These are phyloP conservation scores for Cyberlindnera lachancei DNA, from an alignment of 805 yeast species.

Conservation along the genomic window DNA sequence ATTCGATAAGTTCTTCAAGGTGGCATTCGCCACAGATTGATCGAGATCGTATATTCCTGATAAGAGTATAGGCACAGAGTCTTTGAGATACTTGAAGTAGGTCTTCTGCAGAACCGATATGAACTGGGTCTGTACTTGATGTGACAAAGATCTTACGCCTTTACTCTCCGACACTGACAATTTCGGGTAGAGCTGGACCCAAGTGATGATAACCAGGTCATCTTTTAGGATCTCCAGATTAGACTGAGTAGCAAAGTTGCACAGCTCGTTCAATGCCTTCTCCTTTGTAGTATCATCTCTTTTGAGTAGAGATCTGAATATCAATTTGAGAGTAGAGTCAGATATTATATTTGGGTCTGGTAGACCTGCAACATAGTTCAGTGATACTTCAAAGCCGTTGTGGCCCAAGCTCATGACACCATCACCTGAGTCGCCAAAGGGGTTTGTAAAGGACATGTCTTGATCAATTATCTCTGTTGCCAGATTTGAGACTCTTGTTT, in stretches of 20 bases:
- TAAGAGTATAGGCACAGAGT: constrained; percentile 67
- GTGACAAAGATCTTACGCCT: constrained; percentile 52
- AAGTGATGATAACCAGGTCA: constrained; percentile 48
- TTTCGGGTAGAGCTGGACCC: constrained; percentile 81
- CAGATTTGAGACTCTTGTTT: too few species aligned
- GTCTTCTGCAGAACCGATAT: constrained; percentile 45
- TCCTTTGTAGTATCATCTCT: constrained; percentile 82
- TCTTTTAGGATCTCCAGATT: constrained; percentile 31
- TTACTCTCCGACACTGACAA: constrained; percentile 66
- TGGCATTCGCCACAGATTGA: constrained; percentile 44
- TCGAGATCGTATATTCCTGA: constrained; percentile 70
- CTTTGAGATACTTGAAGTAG: constrained; percentile 58
- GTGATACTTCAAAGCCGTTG: constrained; percentile 47
- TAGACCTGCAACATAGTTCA: constrained; percentile 69
- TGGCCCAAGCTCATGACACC: constrained; percentile 28
- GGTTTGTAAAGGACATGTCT: constrained; percentile 21
- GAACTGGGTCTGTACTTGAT: constrained; percentile 53
- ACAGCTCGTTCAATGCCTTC: constrained; percentile 58
- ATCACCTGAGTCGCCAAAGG: constrained; percentile 12
- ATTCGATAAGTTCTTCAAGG: constrained; percentile 36
- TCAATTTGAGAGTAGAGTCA: constrained; percentile 44
- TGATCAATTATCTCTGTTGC: background rate
- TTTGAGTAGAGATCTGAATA: constrained; percentile 72
- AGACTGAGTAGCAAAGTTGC: constrained; percentile 22
- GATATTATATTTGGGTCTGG: constrained; percentile 57